These are phyloP conservation scores for Brassica hybrid DNA, from an alignment of 441 rosid genomes.

Conservation along the genomic window DNA sequence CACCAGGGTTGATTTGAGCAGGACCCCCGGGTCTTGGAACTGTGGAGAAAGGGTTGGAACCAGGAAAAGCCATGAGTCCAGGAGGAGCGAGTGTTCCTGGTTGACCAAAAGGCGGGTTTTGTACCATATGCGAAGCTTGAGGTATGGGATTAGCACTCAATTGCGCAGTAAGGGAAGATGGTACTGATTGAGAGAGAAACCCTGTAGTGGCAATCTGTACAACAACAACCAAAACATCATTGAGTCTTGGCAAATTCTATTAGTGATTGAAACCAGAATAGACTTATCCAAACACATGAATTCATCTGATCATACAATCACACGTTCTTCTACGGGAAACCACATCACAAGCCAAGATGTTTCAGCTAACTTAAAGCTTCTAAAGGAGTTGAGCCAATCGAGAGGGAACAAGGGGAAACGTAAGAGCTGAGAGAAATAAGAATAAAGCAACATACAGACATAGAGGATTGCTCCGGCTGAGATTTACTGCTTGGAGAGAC, in stretches of 20 bases:
- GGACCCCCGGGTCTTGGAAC: slow-evolving; percentile 54
- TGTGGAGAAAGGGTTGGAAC: slow-evolving; percentile 53
- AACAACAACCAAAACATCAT: slow-evolving; percentile 13
- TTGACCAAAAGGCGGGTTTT: slow-evolving; percentile 50
- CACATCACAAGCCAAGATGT: background rate
- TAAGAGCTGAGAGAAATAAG: slow-evolving; percentile 9
- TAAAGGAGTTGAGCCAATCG: background rate
- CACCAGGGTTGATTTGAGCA: slow-evolving; percentile 51
- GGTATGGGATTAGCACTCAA: slow-evolving; percentile 45
- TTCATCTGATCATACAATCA: slow-evolving; percentile 7
- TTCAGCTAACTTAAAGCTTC: background rate
- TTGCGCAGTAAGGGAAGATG: slow-evolving; percentile 34
- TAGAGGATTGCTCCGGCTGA: slow-evolving; percentile 36
- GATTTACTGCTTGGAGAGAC: slow-evolving; percentile 23
- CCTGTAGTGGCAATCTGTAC: slow-evolving; percentile 46
- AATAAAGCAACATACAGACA: slow-evolving; percentile 38
- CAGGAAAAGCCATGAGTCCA: slow-evolving; percentile 53
- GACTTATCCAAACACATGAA: background rate
- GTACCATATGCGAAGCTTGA: slow-evolving; percentile 47
- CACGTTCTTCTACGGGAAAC: slow-evolving; percentile 8
- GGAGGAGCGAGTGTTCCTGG: slow-evolving; percentile 53
- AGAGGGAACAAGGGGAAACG: slow-evolving; percentile 13
- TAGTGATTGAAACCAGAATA: background rate
- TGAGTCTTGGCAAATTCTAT: background rate
- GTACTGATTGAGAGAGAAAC: slow-evolving; percentile 52